These are phyloP conservation scores for Dentipellis sp. DNA, from an alignment of 768 basidiomycete species.

Conservation along the genomic window DNA sequence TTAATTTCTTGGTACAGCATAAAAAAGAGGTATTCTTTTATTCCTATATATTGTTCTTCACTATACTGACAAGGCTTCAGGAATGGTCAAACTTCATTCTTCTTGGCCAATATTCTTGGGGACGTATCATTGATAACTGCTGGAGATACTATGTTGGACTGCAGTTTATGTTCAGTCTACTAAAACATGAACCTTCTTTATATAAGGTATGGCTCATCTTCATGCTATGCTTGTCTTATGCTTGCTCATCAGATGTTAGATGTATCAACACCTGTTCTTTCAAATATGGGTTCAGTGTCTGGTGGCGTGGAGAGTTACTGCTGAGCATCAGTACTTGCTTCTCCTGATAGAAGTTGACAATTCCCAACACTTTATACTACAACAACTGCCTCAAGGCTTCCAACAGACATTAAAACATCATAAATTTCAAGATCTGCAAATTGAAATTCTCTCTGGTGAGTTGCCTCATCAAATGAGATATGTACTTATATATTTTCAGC, in stretches of 20 bases:
- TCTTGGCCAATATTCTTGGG: not conserved
- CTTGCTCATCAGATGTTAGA: not conserved
- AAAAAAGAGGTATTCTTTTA: not conserved
- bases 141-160: not conserved
- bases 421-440: too few species aligned
- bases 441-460: too few species aligned
- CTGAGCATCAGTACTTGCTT: not conserved
- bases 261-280: not conserved
- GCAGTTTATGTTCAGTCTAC: not conserved
- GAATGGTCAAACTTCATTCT: not conserved
- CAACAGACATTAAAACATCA: too few species aligned
- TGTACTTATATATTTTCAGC: too few species aligned
- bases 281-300: not conserved
- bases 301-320: not conserved
- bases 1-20: not conserved
- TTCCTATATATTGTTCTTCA: not conserved
- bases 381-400: too few species aligned
- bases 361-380: not conserved
- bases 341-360: not conserved
- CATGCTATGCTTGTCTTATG: not conserved
- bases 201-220: not conserved
- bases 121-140: not conserved
- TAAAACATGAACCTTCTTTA: not conserved
- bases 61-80: not conserved
- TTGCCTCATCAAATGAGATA: too few species aligned